Conservation (phyloP, 148 eudicot genomes). For the Rhododendron kiyosumense region DNA sequence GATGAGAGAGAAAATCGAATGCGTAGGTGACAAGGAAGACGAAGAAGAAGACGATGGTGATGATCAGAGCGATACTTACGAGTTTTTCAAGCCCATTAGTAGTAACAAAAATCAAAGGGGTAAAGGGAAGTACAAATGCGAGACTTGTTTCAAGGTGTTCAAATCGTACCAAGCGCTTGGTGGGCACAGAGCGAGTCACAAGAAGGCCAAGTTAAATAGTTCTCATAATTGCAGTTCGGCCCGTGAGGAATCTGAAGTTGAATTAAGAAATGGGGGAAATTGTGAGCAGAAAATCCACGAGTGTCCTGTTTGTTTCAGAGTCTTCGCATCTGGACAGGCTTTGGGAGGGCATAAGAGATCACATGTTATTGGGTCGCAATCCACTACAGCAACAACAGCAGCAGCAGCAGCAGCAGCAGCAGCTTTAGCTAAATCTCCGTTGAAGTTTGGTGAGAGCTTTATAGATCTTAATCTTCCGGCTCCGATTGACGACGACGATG, state of each 20-base stretch:
- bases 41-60: constrained; percentile 4
- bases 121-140: constrained; percentile 45
- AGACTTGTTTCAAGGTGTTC: constrained; percentile 53
- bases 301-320: constrained; percentile 66
- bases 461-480: constrained; percentile 89
- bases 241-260: not conserved
- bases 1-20: constrained; percentile 9
- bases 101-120: not conserved
- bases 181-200: constrained; percentile 80
- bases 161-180: constrained; percentile 78
- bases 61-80: not conserved
- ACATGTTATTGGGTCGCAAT: constrained; percentile 34
- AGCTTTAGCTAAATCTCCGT: not conserved
- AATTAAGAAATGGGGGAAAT: not conserved
- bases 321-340: constrained; percentile 73
- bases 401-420: not conserved
- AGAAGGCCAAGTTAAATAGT: constrained; percentile 24
- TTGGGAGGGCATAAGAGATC: constrained; percentile 88
- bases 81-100: not conserved
- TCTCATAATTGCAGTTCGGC: not conserved
- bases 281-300: constrained; percentile 39
- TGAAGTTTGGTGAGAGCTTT: constrained; percentile 15
- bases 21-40: constrained; percentile 2
- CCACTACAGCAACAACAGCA: not conserved
- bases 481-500: constrained; percentile 46